These are phyloP conservation scores for Rhizopogon vinicolor DNA, from an alignment of 768 basidiomycete genomes.

Conservation along the genomic window DNA sequence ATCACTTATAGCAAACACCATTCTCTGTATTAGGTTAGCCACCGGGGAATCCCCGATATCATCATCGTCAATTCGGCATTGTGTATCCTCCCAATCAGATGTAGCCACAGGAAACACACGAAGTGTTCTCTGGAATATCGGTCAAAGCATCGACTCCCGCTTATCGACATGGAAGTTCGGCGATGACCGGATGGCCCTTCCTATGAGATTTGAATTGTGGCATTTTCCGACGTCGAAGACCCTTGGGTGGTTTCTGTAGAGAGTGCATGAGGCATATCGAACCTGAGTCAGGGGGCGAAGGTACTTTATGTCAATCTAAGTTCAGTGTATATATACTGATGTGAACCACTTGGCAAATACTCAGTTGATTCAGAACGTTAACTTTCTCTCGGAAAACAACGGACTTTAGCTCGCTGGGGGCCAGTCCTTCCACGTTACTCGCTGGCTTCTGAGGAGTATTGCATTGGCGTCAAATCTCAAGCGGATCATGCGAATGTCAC, in stretches of 20 bases:
- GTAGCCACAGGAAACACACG: too few relatives aligned
- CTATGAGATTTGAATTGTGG: not conserved
- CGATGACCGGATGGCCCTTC: not conserved
- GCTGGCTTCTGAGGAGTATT: not conserved
- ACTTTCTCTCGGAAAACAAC: not conserved
- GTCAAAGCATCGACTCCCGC: too few relatives aligned
- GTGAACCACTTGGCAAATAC: not conserved
- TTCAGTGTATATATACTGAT: not conserved
- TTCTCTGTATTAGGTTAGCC: too few relatives aligned
- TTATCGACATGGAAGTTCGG: not conserved
- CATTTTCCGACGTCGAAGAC: not conserved
- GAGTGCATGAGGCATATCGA: not conserved
- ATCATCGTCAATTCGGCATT: too few relatives aligned
- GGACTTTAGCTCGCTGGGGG: not conserved
- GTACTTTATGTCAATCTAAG: not conserved
- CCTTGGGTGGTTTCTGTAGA: not conserved
- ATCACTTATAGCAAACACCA: too few relatives aligned
- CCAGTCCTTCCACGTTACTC: not conserved
- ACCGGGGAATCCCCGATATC: too few relatives aligned
- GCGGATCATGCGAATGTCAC: not conserved
- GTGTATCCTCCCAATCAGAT: too few relatives aligned
- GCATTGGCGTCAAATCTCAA: not conserved
- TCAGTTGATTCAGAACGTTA: not conserved
- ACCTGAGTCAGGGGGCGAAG: not conserved
- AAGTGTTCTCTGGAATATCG: too few relatives aligned